phyloP scores from a whole-genome alignment of 331 rosid genomes.

The Prunus yedoensis region DNA sequence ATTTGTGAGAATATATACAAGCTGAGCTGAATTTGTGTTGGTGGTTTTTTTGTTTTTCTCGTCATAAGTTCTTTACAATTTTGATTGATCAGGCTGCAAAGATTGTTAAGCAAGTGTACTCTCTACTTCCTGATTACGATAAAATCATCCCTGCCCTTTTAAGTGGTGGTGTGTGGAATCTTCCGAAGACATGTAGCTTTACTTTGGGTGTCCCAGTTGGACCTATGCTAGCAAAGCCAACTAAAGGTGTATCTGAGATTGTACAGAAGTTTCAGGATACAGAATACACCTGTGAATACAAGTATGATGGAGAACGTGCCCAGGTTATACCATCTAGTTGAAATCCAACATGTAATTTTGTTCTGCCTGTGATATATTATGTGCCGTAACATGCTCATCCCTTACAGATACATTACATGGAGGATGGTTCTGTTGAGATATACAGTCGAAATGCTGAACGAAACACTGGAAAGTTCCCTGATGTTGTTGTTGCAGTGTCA shows the following conservation, averaged over 20 bases:
- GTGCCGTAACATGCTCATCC: conserved; percentile 27
- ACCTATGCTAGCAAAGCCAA: conserved; percentile 94
- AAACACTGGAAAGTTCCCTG: conserved; percentile 90
- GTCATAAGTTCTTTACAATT: conserved; percentile 24
- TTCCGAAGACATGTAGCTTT: conserved; percentile 65
- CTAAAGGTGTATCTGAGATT: conserved; percentile 77
- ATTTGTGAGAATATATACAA: not conserved
- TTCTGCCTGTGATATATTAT: conserved; percentile 14
- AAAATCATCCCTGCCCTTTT: conserved; percentile 77
- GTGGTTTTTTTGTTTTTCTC: not conserved
- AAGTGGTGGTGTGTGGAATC: conserved; percentile 72
- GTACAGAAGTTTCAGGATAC: conserved; percentile 73
- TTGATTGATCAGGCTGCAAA: conserved; percentile 65
- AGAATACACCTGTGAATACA: conserved; percentile 89
- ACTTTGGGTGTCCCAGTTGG: conserved; percentile 88
- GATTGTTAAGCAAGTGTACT: conserved; percentile 84
- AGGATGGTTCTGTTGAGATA: conserved; percentile 75
- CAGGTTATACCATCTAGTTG: conserved; percentile 58
- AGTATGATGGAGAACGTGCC: conserved; percentile 96
- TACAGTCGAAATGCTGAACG: conserved; percentile 95
- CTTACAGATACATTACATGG: conserved; percentile 85
- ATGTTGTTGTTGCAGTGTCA: conserved; percentile 65
- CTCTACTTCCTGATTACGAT: conserved; percentile 82
- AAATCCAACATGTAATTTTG: conserved; percentile 9
- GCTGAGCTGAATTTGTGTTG: not conserved